phyloP scores from a whole-genome alignment of 2,329 filamentous ascomycete genomes.

The Pestalotiopsis sp. region DNA sequence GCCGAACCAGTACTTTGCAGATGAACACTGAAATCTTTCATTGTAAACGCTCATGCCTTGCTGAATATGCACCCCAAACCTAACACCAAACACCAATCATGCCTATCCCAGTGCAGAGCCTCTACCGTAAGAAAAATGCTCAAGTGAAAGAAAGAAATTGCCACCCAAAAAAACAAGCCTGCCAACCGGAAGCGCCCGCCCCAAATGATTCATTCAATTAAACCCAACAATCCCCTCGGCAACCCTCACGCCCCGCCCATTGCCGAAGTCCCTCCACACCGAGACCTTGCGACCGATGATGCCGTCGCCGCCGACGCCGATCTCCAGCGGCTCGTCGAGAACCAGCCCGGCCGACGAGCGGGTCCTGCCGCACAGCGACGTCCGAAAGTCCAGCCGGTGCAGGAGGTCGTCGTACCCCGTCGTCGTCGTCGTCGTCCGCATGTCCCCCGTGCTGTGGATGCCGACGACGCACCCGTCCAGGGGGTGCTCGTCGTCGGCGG shows the following conservation, averaged over 20 bases:
- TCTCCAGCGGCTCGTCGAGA: constrained; percentile 9
- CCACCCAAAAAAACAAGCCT: neutral
- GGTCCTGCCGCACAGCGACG: neutral
- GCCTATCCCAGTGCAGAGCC: neutral
- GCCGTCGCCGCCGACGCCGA: constrained; percentile 14
- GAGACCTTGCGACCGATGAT: constrained; percentile 15
- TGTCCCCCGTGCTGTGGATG: neutral
- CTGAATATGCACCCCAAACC: neutral
- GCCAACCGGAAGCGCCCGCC: neutral
- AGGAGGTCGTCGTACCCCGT: neutral
- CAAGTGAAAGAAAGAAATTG: neutral
- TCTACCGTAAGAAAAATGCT: neutral
- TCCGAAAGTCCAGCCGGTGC: neutral
- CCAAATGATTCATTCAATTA: neutral
- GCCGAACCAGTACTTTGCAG: neutral
- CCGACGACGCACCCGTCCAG: neutral
- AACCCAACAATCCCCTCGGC: constrained; percentile 15
- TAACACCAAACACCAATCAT: neutral
- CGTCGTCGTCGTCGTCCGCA: neutral
- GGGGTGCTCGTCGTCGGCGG: neutral
- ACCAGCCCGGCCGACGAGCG: neutral
- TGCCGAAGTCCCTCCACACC: constrained; percentile 8
- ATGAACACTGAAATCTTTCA: neutral
- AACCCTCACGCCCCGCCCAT: neutral
- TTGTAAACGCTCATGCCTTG: no score